These are phyloP conservation scores for Pleurozium schreberi DNA, from an alignment of 225 moss, liverwort and hornwort genomes.

Conservation along the genomic window DNA sequence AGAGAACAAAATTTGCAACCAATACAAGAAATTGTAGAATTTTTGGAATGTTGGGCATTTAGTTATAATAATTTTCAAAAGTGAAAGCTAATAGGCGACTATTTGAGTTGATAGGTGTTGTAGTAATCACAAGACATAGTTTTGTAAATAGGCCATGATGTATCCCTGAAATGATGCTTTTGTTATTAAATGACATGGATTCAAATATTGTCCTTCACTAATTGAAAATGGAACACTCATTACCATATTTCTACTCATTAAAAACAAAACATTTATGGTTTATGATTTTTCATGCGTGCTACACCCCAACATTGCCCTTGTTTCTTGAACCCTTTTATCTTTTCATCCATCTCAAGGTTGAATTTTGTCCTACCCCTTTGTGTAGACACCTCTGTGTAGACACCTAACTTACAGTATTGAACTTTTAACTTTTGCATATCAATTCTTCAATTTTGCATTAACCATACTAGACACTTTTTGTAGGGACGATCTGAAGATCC, in stretches of 20 bases:
- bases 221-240: background rate
- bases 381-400: background rate
- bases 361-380: too few relatives aligned
- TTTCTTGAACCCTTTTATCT: background rate
- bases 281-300: too few relatives aligned
- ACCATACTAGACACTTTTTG: background rate
- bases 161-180: accelerated
- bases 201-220: background rate
- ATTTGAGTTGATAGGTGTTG: background rate
- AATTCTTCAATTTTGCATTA: background rate
- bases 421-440: background rate
- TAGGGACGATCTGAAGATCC: background rate
- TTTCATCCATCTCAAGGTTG: background rate
- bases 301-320: accelerated
- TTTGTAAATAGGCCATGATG: background rate
- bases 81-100: accelerated
- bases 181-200: background rate
- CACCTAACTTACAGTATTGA: background rate
- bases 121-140: too few relatives aligned
- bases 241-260: background rate
- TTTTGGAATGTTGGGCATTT: background rate
- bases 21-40: background rate
- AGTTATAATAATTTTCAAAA: too few relatives aligned
- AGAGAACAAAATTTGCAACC: accelerated
- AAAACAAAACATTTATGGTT: background rate